Base-by-base conservation (phyloP, 257 asterid species). In the Lycium ferocissimum region DNA sequence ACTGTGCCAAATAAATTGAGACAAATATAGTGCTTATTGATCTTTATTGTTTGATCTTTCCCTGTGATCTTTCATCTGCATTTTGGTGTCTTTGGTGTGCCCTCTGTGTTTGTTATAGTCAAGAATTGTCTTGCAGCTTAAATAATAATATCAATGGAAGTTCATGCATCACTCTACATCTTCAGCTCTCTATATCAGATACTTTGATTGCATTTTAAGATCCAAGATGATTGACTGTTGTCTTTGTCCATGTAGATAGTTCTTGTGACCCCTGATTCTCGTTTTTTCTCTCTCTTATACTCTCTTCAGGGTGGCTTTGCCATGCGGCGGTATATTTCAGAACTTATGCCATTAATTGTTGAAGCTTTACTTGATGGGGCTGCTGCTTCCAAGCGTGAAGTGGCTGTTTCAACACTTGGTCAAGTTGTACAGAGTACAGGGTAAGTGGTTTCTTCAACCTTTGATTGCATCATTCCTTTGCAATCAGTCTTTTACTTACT, bases 341-440 rank as follows among this genome's bases (percentile, higher is more conserved):
- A 95, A 90, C 96, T 97, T 86, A 95, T 95, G 99, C 98, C 98
- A 81, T 86, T 97, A 87, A 95, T 97, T 47, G 97, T 95, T 51
- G 99, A 97, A 59, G 98, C 99, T 84, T 88, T 97, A 87, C 88
- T 95, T 89, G 99, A 97, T 87, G 96, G 98, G 56, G 98, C 98
- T 85, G 98, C 98, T 81, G 98, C 95, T 86, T 87, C 89, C 85
- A 97, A 95, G 90, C 99, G 99, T 69, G 98, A 97, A 92, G 98
- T 97, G 85, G 98, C 99, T 40, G 98, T 97, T 83, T 92, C 98
- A 78, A 97, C 99, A 78, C 97, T 97, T 45, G 99, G 99, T 89
- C 99, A 95, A 90, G 98, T 97, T 88, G 98, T 97, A 75, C 99
- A 97, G 88, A 95, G 98, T 92, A 97, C 99, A 4, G 99, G 99